Evolutionary conservation across 352 stramenopile genomes (phyloP).

Genomic region (Pythium vanterpoolii): DNA sequence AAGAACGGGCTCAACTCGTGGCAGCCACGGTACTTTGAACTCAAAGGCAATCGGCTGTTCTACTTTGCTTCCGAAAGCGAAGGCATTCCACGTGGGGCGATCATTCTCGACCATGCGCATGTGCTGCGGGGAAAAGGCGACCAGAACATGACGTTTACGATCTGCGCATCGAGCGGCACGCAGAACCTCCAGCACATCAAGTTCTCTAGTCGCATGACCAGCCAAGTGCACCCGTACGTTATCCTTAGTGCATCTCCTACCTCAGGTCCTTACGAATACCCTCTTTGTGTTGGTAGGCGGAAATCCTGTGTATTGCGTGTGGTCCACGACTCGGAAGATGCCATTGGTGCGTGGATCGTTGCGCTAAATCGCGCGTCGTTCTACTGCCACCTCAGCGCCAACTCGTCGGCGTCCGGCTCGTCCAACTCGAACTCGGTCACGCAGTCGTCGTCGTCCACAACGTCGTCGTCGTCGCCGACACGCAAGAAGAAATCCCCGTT

Average conservation of each 20-base stretch:
- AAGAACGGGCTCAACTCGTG: constrained; percentile 74
- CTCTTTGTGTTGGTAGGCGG: constrained; percentile 20
- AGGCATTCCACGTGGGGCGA: constrained; percentile 65
- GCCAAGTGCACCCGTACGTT: constrained; percentile 51
- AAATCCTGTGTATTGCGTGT: constrained; percentile 68
- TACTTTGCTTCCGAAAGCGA: constrained; percentile 76
- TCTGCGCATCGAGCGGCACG: constrained; percentile 56
- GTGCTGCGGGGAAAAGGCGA: constrained; percentile 59
- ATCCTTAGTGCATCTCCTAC: background rate
- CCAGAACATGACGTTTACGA: constrained; percentile 64
- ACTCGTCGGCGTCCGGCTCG: constrained; percentile 37
- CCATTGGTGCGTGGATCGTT: constrained; percentile 51
- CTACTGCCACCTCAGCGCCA: constrained; percentile 54
- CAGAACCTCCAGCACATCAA: constrained; percentile 66
- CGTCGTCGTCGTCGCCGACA: constrained; percentile 26
- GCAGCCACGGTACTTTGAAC: constrained; percentile 78
- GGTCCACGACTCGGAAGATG: constrained; percentile 49
- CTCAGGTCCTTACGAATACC: background rate
- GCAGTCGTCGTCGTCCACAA: constrained; percentile 19
- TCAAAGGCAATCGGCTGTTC: constrained; percentile 77
- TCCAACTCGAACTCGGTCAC: constrained; percentile 17
- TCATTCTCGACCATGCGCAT: constrained; percentile 66
- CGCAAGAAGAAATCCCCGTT: constrained; percentile 43
- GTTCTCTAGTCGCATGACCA: constrained; percentile 64
- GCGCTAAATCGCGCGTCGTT: constrained; percentile 71